Evolutionary conservation across 2,329 filamentous ascomycete species (phyloP), one percentile per base, ranked within the genome.

Genomic region (Teratosphaeriaceae sp.): DNA sequence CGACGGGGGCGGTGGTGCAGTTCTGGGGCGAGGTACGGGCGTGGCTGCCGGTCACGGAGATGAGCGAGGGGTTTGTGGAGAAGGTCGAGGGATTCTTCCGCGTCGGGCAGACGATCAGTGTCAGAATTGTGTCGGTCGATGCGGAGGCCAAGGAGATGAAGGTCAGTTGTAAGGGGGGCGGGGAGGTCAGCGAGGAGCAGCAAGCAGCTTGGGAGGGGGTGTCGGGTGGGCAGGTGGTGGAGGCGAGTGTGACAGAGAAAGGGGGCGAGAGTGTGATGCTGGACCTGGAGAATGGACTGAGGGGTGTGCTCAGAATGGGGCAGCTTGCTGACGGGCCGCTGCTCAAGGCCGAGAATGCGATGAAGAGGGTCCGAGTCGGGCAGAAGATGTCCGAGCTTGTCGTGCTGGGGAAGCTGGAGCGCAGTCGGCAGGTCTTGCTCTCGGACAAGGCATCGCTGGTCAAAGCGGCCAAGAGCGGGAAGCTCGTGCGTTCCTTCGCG

Each of bases 1-100:
- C 77, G 3, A 79, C 80, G 41, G 92, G 92, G 46, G 92, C 92
- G 9, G 79, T 90, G 15, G 84, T 98, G 41, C 88, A 94, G 60
- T 98, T 97, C 66, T 98, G 94, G 58, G 88, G 88, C 15, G 68
- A 74, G 7, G 73, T 98, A 16, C 79, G 80, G 51, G 94, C 85
- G 7, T 98, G 94, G 69, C 74, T 98, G 42, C 92, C 92, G 2
- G 82, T 94, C 1, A 86, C 86, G 1, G 90, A 98, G 66, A 98
- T 98, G 92, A 97, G 92, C 62, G 92, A 98, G 63, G 88, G 89
- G 9, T 96, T 84, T 60, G 96, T 98, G 57, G 79, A 84, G 53
- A 85, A 96, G 58, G 88, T 92, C 3, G 79, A 78, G 35, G 82
- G 94, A 58, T 89, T 97, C 65, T 98, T 98, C 70, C 81, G 84